phyloP scores from a whole-genome alignment of 257 asterid species.

The Perilla frutescens region DNA sequence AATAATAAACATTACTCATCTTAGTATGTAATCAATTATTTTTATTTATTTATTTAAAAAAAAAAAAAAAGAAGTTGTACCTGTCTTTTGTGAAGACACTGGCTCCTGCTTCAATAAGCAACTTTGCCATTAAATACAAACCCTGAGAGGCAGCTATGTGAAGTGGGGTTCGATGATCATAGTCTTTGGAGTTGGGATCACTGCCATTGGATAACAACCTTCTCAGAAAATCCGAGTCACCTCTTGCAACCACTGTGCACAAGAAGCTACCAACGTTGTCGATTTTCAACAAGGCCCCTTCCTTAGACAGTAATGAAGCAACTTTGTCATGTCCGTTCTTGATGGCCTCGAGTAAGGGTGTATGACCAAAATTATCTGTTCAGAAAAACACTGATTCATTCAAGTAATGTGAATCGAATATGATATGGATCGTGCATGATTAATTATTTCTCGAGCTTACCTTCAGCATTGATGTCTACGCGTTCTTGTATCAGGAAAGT shows the following conservation, averaged over 20 bases:
- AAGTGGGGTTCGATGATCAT: constrained; percentile 84
- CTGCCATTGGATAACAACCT: constrained; percentile 67
- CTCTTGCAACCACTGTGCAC: constrained; percentile 69
- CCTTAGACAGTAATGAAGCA: constrained; percentile 60
- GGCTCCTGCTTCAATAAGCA: constrained; percentile 91
- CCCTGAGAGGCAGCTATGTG: constrained; percentile 90
- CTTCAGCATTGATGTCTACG: constrained; percentile 64
- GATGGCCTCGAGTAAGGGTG: constrained; percentile 82
- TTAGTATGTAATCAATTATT: neutral
- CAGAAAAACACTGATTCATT: neutral
- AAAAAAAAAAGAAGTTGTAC: constrained; percentile 35
- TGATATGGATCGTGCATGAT: neutral
- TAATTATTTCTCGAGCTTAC: constrained; percentile 29
- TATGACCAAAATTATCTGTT: constrained; percentile 77
- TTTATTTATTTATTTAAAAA: too few relatives aligned
- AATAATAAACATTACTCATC: neutral
- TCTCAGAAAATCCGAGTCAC: constrained; percentile 79
- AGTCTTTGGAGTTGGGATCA: constrained; percentile 76
- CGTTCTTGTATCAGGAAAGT: constrained; percentile 74
- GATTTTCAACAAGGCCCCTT: constrained; percentile 73
- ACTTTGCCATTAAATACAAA: constrained; percentile 65
- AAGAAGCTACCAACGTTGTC: constrained; percentile 71
- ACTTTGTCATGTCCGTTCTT: constrained; percentile 79
- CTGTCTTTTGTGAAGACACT: constrained; percentile 81
- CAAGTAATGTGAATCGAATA: constrained; percentile 6